Evolutionary conservation across 768 basidiomycete species (phyloP), one percentile per base, ranked within the genome.

Genomic region (Mycena amicta): DNA sequence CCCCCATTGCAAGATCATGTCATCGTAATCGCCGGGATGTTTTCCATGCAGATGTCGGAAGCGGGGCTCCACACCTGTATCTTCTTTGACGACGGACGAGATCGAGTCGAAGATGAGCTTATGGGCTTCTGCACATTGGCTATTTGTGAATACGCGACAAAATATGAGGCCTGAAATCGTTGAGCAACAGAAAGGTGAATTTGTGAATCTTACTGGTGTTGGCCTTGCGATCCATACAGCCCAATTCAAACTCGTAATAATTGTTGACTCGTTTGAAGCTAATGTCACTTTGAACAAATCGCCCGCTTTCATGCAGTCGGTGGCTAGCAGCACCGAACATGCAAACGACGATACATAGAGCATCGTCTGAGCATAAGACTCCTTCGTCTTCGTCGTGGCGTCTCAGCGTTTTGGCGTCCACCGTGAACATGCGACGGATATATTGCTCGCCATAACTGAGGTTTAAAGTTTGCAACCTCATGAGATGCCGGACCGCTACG

Each of bases 201-300:
- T n/a, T n/a, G n/a, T n/a, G n/a, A 31, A 27, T 53, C 54, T 55
- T 50, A 68, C 68, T 68, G 5, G 57, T 52, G 16, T 45, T 53
- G 2, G 52, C 45, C 22, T 59, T 52, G 12, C 56, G 51, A 33
- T 66, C 64, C 28, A 47, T 50, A 3, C 52, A 28, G 0, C 52
- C 59, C 0, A 67, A 39, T 18, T 66, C 65, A 53, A 67, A 66
- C 50, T 67, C 65, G 8, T 53, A 47, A 39, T 46, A 67, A 2
- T 60, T 60, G 15, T 54, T 55, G 22, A 66, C 50, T 1, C 60
- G 59, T 50, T 66, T 66, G 62, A 68, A 70, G 2, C 15, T 62
- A 43, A 71, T 71, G 50, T 72, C 65, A 28, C 68, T 66, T 25
- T 70, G 68, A 3, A 71, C 37, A 47, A 67, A 67, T n/a, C 61